A percentile compares a stretch with the other conserved stretches of the same genome.
phyloP scores from a whole-genome alignment of 1,139 yeast species.

The Kodamaea derodonti region DNA sequence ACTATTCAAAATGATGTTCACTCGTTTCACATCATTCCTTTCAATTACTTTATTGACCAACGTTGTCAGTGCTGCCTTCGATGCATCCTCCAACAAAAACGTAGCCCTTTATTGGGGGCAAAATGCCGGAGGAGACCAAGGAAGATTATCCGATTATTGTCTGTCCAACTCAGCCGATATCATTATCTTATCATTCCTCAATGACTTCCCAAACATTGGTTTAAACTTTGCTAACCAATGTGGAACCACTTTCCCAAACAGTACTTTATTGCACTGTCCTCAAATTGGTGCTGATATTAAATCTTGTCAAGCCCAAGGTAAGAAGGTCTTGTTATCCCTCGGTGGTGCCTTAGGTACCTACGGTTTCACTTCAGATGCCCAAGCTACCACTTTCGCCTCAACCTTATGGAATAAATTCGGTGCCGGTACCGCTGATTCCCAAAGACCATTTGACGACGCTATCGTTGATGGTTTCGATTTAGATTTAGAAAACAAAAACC shows the following conservation, averaged over 20 bases:
- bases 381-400: conserved; percentile 13
- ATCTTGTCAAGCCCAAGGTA: conserved; percentile 15
- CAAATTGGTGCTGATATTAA: conserved; percentile 14
- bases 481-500: conserved; percentile 14
- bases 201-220: conserved; percentile 11
- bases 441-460: conserved; percentile 18
- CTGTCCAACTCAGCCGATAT: conserved; percentile 12
- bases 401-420: conserved; percentile 17
- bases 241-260: conserved; percentile 11
- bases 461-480: conserved; percentile 19
- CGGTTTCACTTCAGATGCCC: conserved; percentile 11
- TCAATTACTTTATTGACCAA: conserved; percentile 1
- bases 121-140: conserved; percentile 15
- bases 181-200: conserved; percentile 15
- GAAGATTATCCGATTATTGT: conserved; percentile 13
- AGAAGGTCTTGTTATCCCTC: conserved; percentile 15
- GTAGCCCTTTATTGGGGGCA: conserved; percentile 20
- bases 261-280: conserved; percentile 17
- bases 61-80: conserved; percentile 2
- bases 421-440: conserved; percentile 10
- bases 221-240: conserved; percentile 17
- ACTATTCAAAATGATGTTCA: too few species aligned
- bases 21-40: conserved; percentile 17
- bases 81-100: conserved; percentile 4
- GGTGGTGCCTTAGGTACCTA: conserved; percentile 16